These are phyloP conservation scores for Pichia scutulata DNA, from an alignment of 805 yeast species.

Conservation along the genomic window DNA sequence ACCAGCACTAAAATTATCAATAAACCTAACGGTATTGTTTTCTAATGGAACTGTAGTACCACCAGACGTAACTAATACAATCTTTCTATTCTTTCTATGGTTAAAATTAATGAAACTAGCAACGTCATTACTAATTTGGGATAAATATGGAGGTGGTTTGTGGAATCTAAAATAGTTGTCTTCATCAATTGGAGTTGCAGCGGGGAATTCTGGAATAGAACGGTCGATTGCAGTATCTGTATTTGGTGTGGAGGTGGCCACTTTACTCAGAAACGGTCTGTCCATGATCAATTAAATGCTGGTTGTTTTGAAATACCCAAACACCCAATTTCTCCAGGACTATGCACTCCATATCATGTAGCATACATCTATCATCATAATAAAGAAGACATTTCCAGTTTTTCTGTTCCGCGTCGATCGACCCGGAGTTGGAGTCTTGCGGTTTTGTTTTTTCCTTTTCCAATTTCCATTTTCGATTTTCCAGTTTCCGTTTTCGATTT, in stretches of 20 bases:
- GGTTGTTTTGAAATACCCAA: too few relatives aligned
- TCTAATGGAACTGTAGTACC: conserved; percentile 98
- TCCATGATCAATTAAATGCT: not conserved
- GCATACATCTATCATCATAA: too few relatives aligned
- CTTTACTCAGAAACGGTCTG: conserved; percentile 4
- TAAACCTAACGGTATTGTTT: conserved; percentile 91
- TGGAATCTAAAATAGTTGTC: conserved; percentile 67
- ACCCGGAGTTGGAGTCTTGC: too few relatives aligned
- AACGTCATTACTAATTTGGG: conserved; percentile 50
- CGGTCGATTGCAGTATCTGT: conserved; percentile 73
- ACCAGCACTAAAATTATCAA: conserved; percentile 96
- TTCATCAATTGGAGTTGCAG: conserved; percentile 67
- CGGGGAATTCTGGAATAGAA: conserved; percentile 64
- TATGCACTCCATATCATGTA: too few relatives aligned
- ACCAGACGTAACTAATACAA: conserved; percentile 87
- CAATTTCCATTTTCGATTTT: not conserved
- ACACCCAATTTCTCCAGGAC: too few relatives aligned
- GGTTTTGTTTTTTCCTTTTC: too few relatives aligned
- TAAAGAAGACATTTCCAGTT: not conserved
- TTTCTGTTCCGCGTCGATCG: not conserved
- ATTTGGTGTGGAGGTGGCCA: conserved; percentile 59
- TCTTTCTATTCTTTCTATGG: conserved; percentile 32
- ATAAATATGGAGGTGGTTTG: conserved; percentile 66
- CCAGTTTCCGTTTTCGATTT: not conserved
- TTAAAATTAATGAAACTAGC: conserved; percentile 56